phyloP scores from a whole-genome alignment of 2,329 filamentous ascomycete species.

The Phaeosphaeria sp. region DNA sequence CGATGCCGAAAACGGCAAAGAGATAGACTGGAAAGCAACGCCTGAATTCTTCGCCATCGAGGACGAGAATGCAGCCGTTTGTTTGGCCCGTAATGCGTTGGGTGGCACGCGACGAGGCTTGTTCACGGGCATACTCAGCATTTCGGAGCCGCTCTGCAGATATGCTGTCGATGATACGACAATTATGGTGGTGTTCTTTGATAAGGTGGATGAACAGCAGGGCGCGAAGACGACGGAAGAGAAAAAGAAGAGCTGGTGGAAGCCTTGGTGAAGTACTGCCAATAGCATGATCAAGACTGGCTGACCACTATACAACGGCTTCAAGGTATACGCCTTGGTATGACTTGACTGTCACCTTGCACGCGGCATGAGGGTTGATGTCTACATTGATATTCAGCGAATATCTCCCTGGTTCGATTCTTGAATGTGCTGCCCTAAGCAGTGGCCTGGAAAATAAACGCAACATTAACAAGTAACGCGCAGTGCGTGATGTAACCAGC shows the following conservation, averaged over 20 bases:
- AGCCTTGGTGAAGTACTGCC: conserved; percentile 3
- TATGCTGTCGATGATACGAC: conserved; percentile 59
- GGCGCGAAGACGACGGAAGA: background rate
- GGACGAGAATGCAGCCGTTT: conserved; percentile 60
- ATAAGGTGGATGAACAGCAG: conserved; percentile 25
- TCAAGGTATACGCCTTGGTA: too few relatives aligned
- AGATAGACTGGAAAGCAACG: conserved; percentile 50
- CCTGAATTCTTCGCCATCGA: conserved; percentile 56
- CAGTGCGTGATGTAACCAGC: too few relatives aligned
- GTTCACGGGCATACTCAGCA: conserved; percentile 48
- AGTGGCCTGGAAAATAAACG: too few relatives aligned
- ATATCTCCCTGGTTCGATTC: background rate
- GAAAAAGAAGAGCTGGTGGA: conserved; percentile 12
- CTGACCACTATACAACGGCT: too few relatives aligned
- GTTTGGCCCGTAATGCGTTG: conserved; percentile 60
- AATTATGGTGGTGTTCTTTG: conserved; percentile 62
- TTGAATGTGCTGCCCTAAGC: background rate
- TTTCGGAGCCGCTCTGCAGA: conserved; percentile 42
- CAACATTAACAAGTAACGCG: too few relatives aligned
- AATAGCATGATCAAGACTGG: too few relatives aligned
- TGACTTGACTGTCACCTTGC: too few relatives aligned
- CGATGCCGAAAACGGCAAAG: conserved; percentile 40
- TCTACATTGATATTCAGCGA: too few relatives aligned
- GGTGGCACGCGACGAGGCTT: conserved; percentile 55
- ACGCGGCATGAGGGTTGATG: too few relatives aligned